These are phyloP conservation scores for Gymnopus androsaceus DNA, from an alignment of 1,284 basidiomycete species.

Conservation along the genomic window DNA sequence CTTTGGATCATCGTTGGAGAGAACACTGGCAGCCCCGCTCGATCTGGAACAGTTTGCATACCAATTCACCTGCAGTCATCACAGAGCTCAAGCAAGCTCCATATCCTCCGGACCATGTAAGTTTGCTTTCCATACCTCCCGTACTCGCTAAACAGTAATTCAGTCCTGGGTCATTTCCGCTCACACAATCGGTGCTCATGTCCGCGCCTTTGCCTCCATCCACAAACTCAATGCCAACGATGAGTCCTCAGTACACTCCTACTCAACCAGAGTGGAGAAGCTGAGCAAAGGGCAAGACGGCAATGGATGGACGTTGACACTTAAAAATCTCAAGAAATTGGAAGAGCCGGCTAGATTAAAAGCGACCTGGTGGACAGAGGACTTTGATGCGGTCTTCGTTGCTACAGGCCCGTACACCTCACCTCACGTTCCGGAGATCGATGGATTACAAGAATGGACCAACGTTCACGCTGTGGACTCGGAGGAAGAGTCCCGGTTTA, in stretches of 20 bases:
- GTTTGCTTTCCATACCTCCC: not conserved
- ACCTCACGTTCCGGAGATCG: slow-evolving; percentile 24
- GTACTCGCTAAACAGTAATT: not conserved
- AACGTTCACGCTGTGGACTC: slow-evolving; percentile 8
- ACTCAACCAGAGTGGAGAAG: slow-evolving; percentile 29
- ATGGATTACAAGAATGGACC: slow-evolving; percentile 24
- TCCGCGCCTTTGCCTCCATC: slow-evolving; percentile 28
- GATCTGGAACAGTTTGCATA: slow-evolving; percentile 22
- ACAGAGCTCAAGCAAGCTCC: slow-evolving; percentile 26
- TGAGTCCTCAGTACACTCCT: slow-evolving; percentile 23
- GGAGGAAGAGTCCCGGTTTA: slow-evolving; percentile 8
- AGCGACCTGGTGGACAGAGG: slow-evolving; percentile 26
- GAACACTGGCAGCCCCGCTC: slow-evolving; percentile 25
- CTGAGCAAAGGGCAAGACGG: slow-evolving; percentile 21
- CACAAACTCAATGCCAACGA: slow-evolving; percentile 27
- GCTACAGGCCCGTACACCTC: slow-evolving; percentile 25
- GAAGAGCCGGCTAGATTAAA: slow-evolving; percentile 20
- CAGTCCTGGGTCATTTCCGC: slow-evolving; percentile 22
- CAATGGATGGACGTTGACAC: slow-evolving; percentile 24
- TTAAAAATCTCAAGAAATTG: slow-evolving; percentile 23
- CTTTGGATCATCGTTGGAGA: slow-evolving; percentile 21
- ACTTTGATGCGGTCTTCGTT: slow-evolving; percentile 23
- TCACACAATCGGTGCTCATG: slow-evolving; percentile 22
- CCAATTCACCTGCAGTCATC: slow-evolving; percentile 23
- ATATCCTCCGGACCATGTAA: slow-evolving; percentile 23